Evolutionary conservation across 306 rosid species (phyloP).

Genomic region (peach (Prunus persica)): DNA sequence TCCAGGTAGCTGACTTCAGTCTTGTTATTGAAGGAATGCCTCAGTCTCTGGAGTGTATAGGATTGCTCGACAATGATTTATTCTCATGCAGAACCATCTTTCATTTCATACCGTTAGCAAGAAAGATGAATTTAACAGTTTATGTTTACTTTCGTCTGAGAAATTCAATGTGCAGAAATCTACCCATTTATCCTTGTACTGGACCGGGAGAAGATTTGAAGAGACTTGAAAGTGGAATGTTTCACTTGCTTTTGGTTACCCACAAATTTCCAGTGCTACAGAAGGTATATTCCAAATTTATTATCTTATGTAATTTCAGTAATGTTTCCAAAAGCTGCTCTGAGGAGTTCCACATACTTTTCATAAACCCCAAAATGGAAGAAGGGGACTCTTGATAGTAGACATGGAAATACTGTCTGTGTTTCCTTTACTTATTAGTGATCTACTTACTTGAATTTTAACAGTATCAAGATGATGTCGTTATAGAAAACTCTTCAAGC

Average conservation of each 20-base stretch:
- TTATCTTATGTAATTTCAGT: slow-evolving; percentile 14
- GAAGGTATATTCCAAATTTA: slow-evolving; percentile 44
- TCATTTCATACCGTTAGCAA: slow-evolving; percentile 34
- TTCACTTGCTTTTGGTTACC: slow-evolving; percentile 60
- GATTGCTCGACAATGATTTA: slow-evolving; percentile 32
- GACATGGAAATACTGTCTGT: not conserved
- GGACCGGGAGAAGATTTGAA: slow-evolving; percentile 33
- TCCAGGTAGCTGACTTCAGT: slow-evolving; percentile 66
- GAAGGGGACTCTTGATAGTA: not conserved
- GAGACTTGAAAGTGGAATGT: slow-evolving; percentile 52
- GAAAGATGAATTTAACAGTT: slow-evolving; percentile 33
- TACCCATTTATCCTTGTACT: slow-evolving; percentile 35
- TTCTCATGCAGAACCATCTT: slow-evolving; percentile 68
- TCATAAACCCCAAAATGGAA: not conserved
- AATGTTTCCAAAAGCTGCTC: slow-evolving; percentile 8
- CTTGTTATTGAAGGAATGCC: slow-evolving; percentile 59
- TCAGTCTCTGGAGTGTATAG: slow-evolving; percentile 30
- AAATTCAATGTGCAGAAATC: slow-evolving; percentile 49
- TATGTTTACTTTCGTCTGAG: slow-evolving; percentile 53
- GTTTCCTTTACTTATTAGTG: slow-evolving; percentile 13
- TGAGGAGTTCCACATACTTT: not conserved
- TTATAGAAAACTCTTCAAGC: slow-evolving; percentile 38
- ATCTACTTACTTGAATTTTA: slow-evolving; percentile 23
- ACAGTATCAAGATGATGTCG: slow-evolving; percentile 49
- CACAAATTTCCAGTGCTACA: slow-evolving; percentile 69